A percentile compares a stretch with the other conserved stretches of the same genome.
These are phyloP conservation scores for Comarum palustre DNA, from an alignment of 306 rosid species.

Conservation along the genomic window DNA sequence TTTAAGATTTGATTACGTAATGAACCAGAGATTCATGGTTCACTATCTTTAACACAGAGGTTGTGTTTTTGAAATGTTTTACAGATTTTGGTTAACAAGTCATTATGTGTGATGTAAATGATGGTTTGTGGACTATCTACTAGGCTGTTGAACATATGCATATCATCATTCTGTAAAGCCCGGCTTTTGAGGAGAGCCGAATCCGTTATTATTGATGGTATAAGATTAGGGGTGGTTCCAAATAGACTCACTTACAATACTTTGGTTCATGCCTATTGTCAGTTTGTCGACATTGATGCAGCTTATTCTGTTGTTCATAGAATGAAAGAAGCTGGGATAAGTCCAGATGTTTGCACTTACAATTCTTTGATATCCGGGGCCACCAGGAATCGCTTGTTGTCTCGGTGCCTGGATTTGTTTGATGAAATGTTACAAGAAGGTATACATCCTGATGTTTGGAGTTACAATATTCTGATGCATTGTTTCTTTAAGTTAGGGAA, in stretches of 20 bases:
- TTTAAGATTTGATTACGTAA: too few species aligned
- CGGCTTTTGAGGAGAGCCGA: constrained; percentile 54
- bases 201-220: constrained; percentile 48
- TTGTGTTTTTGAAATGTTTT: background rate
- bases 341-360: constrained; percentile 64
- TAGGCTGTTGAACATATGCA: constrained; percentile 59
- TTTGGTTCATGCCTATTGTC: constrained; percentile 63
- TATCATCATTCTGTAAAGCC: constrained; percentile 52
- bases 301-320: constrained; percentile 52
- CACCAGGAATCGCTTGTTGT: constrained; percentile 32
- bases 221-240: constrained; percentile 64
- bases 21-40: too few species aligned
- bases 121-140: constrained; percentile 59
- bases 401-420: constrained; percentile 48
- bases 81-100: constrained; percentile 18
- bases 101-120: constrained; percentile 29
- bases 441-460: constrained; percentile 66
- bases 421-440: constrained; percentile 59
- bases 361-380: constrained; percentile 66
- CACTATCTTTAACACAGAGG: too few species aligned
- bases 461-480: constrained; percentile 64
- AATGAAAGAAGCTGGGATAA: constrained; percentile 70
- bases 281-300: constrained; percentile 45
- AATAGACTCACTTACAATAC: constrained; percentile 68
- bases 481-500: constrained; percentile 68